phyloP scores from a whole-genome alignment of 1,139 yeast genomes.

The Zygosaccharomyces pseudobailii region DNA sequence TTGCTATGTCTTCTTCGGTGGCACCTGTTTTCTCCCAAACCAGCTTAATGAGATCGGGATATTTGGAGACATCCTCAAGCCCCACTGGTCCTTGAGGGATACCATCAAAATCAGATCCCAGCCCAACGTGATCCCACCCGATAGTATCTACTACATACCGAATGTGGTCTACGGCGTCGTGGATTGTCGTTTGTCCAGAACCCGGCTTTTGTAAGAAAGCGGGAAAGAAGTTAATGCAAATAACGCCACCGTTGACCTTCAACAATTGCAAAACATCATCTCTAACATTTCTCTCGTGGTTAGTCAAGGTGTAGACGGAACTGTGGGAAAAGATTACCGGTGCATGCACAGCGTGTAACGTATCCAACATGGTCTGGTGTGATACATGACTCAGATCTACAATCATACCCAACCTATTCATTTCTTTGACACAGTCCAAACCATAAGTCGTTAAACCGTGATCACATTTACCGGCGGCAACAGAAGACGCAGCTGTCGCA shows the following conservation, averaged over 20 bases:
- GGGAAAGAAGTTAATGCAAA: constrained; percentile 47
- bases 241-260: constrained; percentile 46
- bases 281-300: constrained; percentile 46
- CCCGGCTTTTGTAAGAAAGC: constrained; percentile 36
- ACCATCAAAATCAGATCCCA: constrained; percentile 54
- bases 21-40: constrained; percentile 42
- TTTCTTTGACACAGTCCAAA: constrained; percentile 40
- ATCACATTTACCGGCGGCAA: constrained; percentile 43
- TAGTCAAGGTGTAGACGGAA: constrained; percentile 40
- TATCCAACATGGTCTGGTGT: constrained; percentile 46
- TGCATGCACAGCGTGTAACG: constrained; percentile 39
- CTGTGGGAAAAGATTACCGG: constrained; percentile 52
- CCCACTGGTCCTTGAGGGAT: constrained; percentile 47
- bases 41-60: constrained; percentile 44
- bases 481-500: constrained; percentile 49
- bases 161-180: constrained; percentile 48
- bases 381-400: constrained; percentile 53
- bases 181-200: constrained; percentile 36
- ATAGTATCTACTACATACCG: constrained; percentile 41
- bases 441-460: constrained; percentile 44
- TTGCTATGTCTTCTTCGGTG: constrained; percentile 40
- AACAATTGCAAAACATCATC: constrained; percentile 27
- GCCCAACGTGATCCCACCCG: constrained; percentile 54
- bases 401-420: constrained; percentile 52
- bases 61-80: constrained; percentile 50